Percentiles rank a stretch among this genome's conserved stretches.
phyloP scores from a whole-genome alignment of 352 stramenopile genomes.

The Aphanomyces invadans region DNA sequence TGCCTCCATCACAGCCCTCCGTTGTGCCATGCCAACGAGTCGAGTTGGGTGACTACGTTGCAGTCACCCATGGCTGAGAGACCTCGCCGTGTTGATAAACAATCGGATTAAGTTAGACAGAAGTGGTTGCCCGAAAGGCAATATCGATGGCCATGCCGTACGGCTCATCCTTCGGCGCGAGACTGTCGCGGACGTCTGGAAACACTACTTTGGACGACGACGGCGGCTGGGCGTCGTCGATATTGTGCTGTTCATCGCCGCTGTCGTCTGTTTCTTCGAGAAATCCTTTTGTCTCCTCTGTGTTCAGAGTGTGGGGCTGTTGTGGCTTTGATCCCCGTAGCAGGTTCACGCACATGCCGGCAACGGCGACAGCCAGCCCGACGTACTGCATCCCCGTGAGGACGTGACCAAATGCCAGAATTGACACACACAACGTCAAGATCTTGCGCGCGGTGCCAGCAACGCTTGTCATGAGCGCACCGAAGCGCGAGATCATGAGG shows the following conservation, averaged over 20 bases:
- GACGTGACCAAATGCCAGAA: conserved; percentile 23
- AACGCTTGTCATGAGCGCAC: conserved; percentile 25
- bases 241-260: not conserved
- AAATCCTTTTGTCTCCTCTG: not conserved
- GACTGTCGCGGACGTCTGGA: not conserved
- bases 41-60: too few relatives aligned
- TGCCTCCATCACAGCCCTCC: too few relatives aligned
- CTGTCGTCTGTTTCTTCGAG: not conserved
- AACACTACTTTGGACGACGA: conserved; percentile 1
- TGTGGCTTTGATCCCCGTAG: not conserved
- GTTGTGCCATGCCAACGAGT: too few relatives aligned
- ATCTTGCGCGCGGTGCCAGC: conserved; percentile 23
- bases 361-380: conserved; percentile 13
- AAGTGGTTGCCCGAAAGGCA: conserved; percentile 21
- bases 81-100: too few relatives aligned
- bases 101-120: conserved; percentile 18
- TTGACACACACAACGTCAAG: conserved; percentile 20
- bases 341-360: conserved; percentile 22
- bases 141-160: conserved; percentile 25
- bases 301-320: not conserved
- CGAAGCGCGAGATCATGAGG: conserved; percentile 25
- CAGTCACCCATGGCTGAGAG: too few relatives aligned
- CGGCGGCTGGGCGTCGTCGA: not conserved
- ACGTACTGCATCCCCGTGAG: conserved; percentile 24
- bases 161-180: conserved; percentile 7